Evolutionary conservation across 2,329 filamentous ascomycete species (phyloP), one percentile per base, ranked within the genome.

Genomic region (Pseudogymnoascus sp.): DNA sequence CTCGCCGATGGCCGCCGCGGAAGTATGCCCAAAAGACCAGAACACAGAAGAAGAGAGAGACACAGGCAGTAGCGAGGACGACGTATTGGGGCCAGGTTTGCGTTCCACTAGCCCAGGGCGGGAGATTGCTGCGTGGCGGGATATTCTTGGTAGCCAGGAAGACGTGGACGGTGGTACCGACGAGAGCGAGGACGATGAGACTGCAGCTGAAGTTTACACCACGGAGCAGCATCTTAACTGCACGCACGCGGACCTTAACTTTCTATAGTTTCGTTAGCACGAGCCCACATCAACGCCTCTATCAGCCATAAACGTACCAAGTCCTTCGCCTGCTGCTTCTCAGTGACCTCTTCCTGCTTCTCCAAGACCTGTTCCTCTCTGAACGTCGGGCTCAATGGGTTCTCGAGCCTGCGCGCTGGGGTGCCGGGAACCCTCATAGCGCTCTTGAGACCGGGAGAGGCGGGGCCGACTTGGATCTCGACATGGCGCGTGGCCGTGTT

Each of bases 161-260:
- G 75, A 99, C 92, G 69, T 86, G 79, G 72, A 99, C 90, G 3
- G 91, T 91, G n/a, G 91, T 84, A 12, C 89, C 87, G 62, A 99
- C 80, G 84, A 99, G 93, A 66, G 92, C 82, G 64, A 99, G 83
- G 68, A 99, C 91, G 73, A 99, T 97, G 65, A 97, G 82, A 75
- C 90, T 93, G 81, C 94, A 99, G 76, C 91, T 92, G 76, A 99
- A 97, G 82, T 93, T 97, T 77, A 97, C 90, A 63, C 91, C 89
- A 68, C 94, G 89, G n/a, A 99, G 86, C 66, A 96, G 85, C 70
- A 97, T 88, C 80, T 99, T 99, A 69, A 93, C 94, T 76, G 97
- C 82, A 56, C 94, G 87, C 35, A 97, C 92, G 69, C 91, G 86
- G 37, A 88, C 88, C 79, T 97, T 97, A 75, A 96, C 85, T 88